Conservation (phyloP, 371 early-diverging fungal genomes). For the Mucor saturninus region DNA sequence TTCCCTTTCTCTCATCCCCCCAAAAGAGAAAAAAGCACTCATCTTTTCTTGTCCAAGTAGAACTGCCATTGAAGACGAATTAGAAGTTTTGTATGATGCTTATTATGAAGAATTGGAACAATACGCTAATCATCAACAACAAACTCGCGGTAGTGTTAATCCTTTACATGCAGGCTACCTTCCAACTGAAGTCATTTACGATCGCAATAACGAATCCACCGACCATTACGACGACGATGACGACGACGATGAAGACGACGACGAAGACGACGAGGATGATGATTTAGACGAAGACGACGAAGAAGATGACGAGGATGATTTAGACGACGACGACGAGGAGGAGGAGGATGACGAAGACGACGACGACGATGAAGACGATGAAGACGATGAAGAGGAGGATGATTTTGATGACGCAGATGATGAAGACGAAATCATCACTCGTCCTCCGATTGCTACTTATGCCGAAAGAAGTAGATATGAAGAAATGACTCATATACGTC, state of each 20-base stretch:
- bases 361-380: conserved; percentile 55
- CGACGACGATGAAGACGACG: conserved; percentile 34
- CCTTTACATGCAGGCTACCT: conserved; percentile 26
- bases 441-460: conserved; percentile 23
- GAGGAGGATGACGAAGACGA: conserved; percentile 58
- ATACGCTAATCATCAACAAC: conserved; percentile 81
- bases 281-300: conserved; percentile 34
- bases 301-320: conserved; percentile 42
- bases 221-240: conserved; percentile 34
- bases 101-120: conserved; percentile 92
- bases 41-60: conserved; percentile 42
- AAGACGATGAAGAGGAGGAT: conserved; percentile 43
- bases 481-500: conserved; percentile 33
- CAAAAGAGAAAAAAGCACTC: conserved; percentile 10
- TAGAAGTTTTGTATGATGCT: conserved; percentile 89
- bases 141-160: conserved; percentile 34
- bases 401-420: conserved; percentile 19
- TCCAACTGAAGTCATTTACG: conserved; percentile 21
- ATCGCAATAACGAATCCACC: conserved; percentile 23
- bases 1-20: conserved; percentile 14
- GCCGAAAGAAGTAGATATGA: conserved; percentile 30
- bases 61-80: conserved; percentile 89
- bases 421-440: conserved; percentile 23
- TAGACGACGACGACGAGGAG: conserved; percentile 56
- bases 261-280: conserved; percentile 28